phyloP scores from a whole-genome alignment of 2,329 filamentous ascomycete genomes.

The Ophiostoma montium region DNA sequence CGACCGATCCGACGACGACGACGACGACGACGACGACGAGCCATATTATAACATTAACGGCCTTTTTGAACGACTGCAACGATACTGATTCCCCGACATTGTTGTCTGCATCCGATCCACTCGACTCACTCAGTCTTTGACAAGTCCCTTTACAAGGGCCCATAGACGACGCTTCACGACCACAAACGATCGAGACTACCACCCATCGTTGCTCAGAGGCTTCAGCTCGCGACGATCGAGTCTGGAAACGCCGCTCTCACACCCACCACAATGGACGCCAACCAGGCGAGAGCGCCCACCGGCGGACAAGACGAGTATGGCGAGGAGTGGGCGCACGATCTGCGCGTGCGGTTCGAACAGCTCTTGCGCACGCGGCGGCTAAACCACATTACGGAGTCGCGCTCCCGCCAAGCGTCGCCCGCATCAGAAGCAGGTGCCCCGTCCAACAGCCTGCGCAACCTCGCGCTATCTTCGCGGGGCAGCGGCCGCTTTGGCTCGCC shows the following conservation, averaged over 20 bases:
- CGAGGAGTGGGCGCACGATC: conserved; percentile 62
- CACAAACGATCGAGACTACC: too few relatives aligned
- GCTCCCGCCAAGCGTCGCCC: conserved; percentile 44
- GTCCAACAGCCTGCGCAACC: conserved; percentile 31
- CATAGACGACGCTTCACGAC: too few relatives aligned
- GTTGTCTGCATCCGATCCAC: too few relatives aligned
- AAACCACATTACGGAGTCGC: conserved; percentile 62
- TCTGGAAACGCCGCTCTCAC: conserved; percentile 10
- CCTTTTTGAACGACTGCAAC: too few relatives aligned
- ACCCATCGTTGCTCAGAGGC: too few relatives aligned
- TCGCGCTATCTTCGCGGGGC: conserved; percentile 32
- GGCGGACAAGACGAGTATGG: conserved; percentile 34
- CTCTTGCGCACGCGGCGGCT: conserved; percentile 75
- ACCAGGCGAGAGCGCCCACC: conserved; percentile 13
- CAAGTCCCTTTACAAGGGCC: too few relatives aligned
- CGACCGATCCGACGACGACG: too few relatives aligned
- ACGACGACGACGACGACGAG: too few relatives aligned
- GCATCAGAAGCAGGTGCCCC: conserved; percentile 37
- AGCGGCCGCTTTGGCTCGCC: conserved; percentile 16
- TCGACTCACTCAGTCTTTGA: too few relatives aligned
- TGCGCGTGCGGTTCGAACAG: conserved; percentile 75
- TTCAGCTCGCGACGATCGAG: too few relatives aligned
- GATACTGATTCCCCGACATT: too few relatives aligned
- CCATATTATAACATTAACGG: too few relatives aligned
- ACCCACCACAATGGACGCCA: conserved; percentile 17